A percentile compares a stretch with the other conserved stretches of the same genome.
Conservation (phyloP, 2,329 filamentous ascomycete genomes). For the Lachnellula cervina region DNA sequence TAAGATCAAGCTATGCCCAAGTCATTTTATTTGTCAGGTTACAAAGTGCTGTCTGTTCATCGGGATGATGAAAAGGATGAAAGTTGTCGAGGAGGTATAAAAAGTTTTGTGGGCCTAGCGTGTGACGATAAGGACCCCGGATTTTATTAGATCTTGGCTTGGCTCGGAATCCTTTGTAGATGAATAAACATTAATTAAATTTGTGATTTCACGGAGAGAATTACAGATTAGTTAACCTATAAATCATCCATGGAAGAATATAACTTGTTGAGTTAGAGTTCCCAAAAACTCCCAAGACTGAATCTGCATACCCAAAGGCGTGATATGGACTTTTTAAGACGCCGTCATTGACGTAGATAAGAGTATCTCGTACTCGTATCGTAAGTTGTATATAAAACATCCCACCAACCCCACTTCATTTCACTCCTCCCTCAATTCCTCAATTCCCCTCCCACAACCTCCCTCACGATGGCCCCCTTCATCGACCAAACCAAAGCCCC, state of each 20-base stretch:
- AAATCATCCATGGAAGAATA: no score
- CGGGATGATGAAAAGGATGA: background rate
- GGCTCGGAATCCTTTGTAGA: no score
- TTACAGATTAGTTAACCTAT: no score
- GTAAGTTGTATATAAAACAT: background rate
- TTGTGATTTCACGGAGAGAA: no score
- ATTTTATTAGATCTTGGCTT: background rate
- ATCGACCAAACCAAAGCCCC: constrained; percentile 22
- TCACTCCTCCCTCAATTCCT: no score
- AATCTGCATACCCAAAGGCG: background rate
- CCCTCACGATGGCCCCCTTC: constrained; percentile 7
- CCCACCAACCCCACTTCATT: background rate
- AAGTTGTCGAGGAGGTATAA: background rate
- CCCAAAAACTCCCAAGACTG: no score
- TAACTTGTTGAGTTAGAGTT: no score
- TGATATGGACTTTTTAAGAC: background rate
- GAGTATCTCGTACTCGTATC: background rate
- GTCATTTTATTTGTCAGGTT: no score
- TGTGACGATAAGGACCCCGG: background rate
- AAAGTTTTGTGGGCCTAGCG: background rate
- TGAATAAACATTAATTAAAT: no score
- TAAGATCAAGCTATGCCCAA: no score
- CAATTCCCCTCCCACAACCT: no score
- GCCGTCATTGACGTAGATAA: background rate
- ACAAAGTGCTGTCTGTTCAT: background rate